A percentile compares a stretch with the other conserved stretches of the same genome.
These are phyloP conservation scores for Nevesoporus exiguus DNA, from an alignment of 768 basidiomycete species.

Conservation along the genomic window DNA sequence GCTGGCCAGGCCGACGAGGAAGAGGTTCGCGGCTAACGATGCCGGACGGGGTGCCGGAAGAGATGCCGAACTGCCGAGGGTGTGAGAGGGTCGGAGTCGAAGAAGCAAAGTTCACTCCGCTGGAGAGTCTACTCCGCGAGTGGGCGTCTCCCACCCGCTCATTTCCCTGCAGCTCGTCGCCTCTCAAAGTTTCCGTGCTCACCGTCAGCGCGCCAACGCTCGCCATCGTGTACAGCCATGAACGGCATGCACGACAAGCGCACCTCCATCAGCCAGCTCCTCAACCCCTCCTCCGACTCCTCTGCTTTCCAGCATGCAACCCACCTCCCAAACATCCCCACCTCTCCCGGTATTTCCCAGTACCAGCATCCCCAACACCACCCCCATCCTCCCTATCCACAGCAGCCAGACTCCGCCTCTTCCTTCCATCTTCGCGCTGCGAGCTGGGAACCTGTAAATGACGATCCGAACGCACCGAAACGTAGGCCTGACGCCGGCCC, in stretches of 20 bases:
- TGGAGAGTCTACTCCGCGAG: conserved; percentile 29
- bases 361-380: conserved; percentile 31
- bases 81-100: conserved; percentile 28
- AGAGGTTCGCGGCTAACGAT: conserved; percentile 30
- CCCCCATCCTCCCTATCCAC: conserved; percentile 26
- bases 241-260: conserved; percentile 47
- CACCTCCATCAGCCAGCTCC: conserved; percentile 48
- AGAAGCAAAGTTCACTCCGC: conserved; percentile 28
- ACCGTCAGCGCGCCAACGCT: conserved; percentile 10
- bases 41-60: conserved; percentile 21
- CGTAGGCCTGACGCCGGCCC: conserved; percentile 35
- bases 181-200: conserved; percentile 14
- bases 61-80: conserved; percentile 23
- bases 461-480: conserved; percentile 35
- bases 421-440: conserved; percentile 61
- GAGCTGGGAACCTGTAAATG: conserved; percentile 47
- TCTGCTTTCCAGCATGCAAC: conserved; percentile 32
- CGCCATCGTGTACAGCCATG: conserved; percentile 31
- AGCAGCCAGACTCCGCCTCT: conserved; percentile 27
- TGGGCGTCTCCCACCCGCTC: conserved; percentile 30
- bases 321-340: conserved; percentile 27
- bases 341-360: conserved; percentile 23
- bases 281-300: conserved; percentile 45
- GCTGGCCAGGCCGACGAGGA: neutral
- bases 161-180: conserved; percentile 26